Base-by-base conservation (phyloP, 139 green algal species). In the Desmodesmus armatus region DNA sequence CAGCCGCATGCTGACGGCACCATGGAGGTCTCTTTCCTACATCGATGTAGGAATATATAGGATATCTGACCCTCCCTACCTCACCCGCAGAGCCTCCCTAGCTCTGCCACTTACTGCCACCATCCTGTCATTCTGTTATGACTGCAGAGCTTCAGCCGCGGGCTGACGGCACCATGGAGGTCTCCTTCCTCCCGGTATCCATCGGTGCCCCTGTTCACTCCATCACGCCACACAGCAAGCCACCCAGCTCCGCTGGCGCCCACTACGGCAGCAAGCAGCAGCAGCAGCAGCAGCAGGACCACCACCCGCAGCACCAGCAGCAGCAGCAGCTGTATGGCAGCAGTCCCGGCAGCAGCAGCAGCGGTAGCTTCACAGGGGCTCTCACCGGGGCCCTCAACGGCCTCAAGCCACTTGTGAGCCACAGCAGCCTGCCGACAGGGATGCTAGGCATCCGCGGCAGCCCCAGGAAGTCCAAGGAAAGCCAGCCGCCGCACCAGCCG, bases 151-250 rank as follows among this genome's bases (percentile, higher is more conserved):
- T 98, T 63, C 91, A 90, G 55, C 96, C 95, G 0, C 92, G 92
- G 31, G 91, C 94, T 0, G 94, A 98, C 72, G 96, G 96, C 60
- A 96, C 91, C 44, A 97, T 98, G 94, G 88, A 91, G 9, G 94
- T 97, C 7, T 66, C 82, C 3, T 69, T 69, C 40, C 9, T 87
- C 19, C 82, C 82, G 3, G 82, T 87, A 40, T 40, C 71, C 0
- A 33, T 73, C 37, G 11, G 7, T 40, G 19, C 33, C 72, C 1
- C 44, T 41, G n/a, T 6, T 41, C 5, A 67, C 47, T 19, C 47
- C 15, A 2, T 35, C 27, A 9, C 35, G 27, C 15, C 63, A n/a
- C n/a, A n/a, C n/a, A 63, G 40, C 1, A 23, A 19, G 2, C 43
- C 72, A 17, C 72, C 1, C 44, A 29, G 41, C 72, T 35, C 58